Percentiles rank a stretch among this genome's conserved stretches.
Evolutionary conservation across 2,329 filamentous ascomycete species (phyloP).

Genomic region (Penicillium glabrum): DNA sequence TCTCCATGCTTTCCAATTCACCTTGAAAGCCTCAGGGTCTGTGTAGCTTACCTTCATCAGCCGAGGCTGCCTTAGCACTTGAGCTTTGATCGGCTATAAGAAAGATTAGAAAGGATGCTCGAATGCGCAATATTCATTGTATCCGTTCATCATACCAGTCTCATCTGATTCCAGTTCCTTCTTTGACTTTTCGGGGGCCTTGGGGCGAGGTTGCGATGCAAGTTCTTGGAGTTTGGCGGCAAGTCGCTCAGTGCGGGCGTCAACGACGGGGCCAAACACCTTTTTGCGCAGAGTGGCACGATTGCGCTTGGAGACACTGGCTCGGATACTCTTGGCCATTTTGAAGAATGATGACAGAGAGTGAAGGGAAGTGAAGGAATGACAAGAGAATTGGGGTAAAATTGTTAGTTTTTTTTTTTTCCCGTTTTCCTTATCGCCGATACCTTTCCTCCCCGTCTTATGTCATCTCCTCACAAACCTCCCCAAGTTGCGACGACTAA

Average conservation of each 20-base stretch:
- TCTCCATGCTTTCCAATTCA: not conserved
- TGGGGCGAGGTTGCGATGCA: conserved; percentile 71
- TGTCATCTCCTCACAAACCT: conserved; percentile 29
- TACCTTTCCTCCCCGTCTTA: conserved; percentile 24
- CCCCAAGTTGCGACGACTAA: not conserved
- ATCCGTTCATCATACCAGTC: conserved; percentile 23
- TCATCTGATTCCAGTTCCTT: conserved; percentile 24
- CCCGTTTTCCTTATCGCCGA: conserved; percentile 15
- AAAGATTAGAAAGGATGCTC: conserved; percentile 3
- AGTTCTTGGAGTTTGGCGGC: conserved; percentile 83
- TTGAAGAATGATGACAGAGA: not conserved
- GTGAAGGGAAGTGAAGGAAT: not conserved
- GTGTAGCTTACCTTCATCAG: conserved; percentile 24
- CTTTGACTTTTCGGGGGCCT: conserved; percentile 47
- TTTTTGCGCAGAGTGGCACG: conserved; percentile 74
- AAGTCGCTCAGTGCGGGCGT: conserved; percentile 76
- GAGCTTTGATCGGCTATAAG: conserved; percentile 19
- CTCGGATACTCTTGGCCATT: conserved; percentile 88
- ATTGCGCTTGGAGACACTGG: conserved; percentile 79
- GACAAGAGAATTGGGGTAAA: not conserved
- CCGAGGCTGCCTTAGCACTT: conserved; percentile 11
- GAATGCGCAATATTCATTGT: not conserved
- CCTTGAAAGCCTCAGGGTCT: not conserved
- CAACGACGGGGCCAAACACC: conserved; percentile 81
- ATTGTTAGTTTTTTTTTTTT: conserved; percentile 5